Percentiles rank a stretch among this genome's conserved stretches.
phyloP scores from a whole-genome alignment of 2,329 filamentous ascomycete genomes.

The Monilinia aucupariae region DNA sequence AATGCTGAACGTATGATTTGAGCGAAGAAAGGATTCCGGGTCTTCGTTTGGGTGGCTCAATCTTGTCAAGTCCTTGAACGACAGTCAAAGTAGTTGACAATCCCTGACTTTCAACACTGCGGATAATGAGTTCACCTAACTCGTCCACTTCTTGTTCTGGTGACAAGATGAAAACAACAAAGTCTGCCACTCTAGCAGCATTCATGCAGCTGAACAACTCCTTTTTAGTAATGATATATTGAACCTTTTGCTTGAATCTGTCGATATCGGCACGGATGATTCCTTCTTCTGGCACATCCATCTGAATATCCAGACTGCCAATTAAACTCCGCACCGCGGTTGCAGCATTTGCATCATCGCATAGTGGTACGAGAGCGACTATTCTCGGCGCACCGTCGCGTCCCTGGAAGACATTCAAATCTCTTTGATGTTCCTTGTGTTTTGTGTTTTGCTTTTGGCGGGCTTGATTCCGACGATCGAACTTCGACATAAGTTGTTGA shows the following conservation, averaged over 20 bases:
- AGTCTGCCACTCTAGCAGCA: constrained; percentile 83
- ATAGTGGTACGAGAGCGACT: constrained; percentile 82
- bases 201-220: constrained; percentile 76
- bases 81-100: constrained; percentile 87
- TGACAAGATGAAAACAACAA: constrained; percentile 80
- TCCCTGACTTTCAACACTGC: constrained; percentile 86
- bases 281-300: constrained; percentile 54
- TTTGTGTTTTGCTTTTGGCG: constrained; percentile 84
- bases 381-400: constrained; percentile 81
- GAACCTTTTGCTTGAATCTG: constrained; percentile 89
- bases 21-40: constrained; percentile 73
- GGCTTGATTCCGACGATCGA: constrained; percentile 90
- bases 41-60: constrained; percentile 75
- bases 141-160: constrained; percentile 78
- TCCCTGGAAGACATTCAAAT: constrained; percentile 77
- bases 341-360: constrained; percentile 62
- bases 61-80: constrained; percentile 70
- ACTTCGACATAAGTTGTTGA: constrained; percentile 95
- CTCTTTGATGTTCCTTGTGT: constrained; percentile 73
- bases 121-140: constrained; percentile 76
- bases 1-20: constrained; percentile 89
- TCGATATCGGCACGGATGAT: constrained; percentile 66
- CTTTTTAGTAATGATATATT: constrained; percentile 71
- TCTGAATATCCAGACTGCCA: constrained; percentile 70
- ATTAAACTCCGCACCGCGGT: constrained; percentile 67